Percentiles rank a stretch among this genome's conserved stretches.
phyloP scores from a whole-genome alignment of 192 early-diverging fungal genomes.

The Borealophlyctis nickersoniae region DNA sequence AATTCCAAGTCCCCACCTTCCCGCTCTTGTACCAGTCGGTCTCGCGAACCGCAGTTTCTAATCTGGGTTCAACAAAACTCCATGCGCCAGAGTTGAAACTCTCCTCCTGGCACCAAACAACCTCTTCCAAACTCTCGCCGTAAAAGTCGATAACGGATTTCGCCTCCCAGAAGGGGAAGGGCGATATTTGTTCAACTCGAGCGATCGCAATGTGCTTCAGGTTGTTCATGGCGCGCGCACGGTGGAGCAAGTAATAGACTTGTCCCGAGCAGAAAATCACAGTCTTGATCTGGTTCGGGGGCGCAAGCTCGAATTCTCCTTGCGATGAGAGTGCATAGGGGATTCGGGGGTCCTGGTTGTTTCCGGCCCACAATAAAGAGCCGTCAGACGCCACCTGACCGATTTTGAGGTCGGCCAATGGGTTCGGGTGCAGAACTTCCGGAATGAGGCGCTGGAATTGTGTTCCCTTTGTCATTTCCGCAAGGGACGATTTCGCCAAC shows the following conservation, averaged over 20 bases:
- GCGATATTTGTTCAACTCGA: slow-evolving; percentile 89
- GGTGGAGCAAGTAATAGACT: slow-evolving; percentile 90
- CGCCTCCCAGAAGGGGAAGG: slow-evolving; percentile 92
- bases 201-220: slow-evolving; percentile 86
- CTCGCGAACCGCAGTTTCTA: slow-evolving; percentile 75
- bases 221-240: slow-evolving; percentile 89
- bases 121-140: slow-evolving; percentile 72
- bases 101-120: slow-evolving; percentile 96
- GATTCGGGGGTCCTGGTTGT: slow-evolving; percentile 50
- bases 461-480: slow-evolving; percentile 77
- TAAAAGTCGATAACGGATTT: slow-evolving; percentile 86
- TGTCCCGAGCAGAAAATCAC: slow-evolving; percentile 96
- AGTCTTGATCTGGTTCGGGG: slow-evolving; percentile 83
- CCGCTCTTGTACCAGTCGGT: slow-evolving; percentile 69
- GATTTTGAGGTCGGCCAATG: slow-evolving; percentile 47
- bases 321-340: slow-evolving; percentile 38
- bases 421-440: slow-evolving; percentile 74
- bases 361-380: slow-evolving; percentile 34
- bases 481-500: slow-evolving; percentile 77
- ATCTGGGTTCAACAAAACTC: slow-evolving; percentile 81
- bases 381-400: slow-evolving; percentile 8
- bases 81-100: slow-evolving; percentile 92
- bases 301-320: slow-evolving; percentile 60
- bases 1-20: slow-evolving; percentile 40
- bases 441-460: slow-evolving; percentile 91